Conservation (phyloP, 495 filamentous ascomycete species). For the Neurospora sp. region DNA sequence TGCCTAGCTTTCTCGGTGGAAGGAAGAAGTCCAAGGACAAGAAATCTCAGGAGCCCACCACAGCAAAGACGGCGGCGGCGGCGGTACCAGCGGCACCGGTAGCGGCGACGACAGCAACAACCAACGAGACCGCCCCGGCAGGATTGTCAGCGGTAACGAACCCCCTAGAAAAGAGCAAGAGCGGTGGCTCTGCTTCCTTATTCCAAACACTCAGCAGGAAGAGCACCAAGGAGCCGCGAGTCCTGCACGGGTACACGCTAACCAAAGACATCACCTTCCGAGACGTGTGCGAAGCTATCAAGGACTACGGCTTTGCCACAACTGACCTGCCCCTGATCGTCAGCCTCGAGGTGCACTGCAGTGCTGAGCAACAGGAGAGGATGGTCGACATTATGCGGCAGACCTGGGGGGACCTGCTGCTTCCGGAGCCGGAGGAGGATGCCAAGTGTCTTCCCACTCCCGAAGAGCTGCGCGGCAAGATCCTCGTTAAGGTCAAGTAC, state of each 20-base stretch:
- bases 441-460: constrained; percentile 50
- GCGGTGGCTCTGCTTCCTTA: neutral
- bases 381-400: constrained; percentile 87
- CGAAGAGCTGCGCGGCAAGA: constrained; percentile 57
- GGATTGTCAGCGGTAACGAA: neutral
- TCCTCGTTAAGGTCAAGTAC: constrained; percentile 86
- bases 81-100: neutral
- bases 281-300: constrained; percentile 69
- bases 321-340: constrained; percentile 73
- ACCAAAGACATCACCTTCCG: constrained; percentile 82
- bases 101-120: neutral
- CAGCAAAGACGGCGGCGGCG: neutral
- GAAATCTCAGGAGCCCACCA: neutral
- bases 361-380: constrained; percentile 64
- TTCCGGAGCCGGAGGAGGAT: constrained; percentile 46
- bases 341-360: constrained; percentile 81
- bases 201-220: constrained; percentile 4
- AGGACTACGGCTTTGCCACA: constrained; percentile 64
- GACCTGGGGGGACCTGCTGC: constrained; percentile 59
- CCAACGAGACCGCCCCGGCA: neutral
- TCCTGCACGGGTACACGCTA: constrained; percentile 82
- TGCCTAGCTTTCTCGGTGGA: constrained; percentile 27
- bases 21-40: constrained; percentile 5
- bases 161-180: neutral
- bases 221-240: constrained; percentile 51